Evolutionary conservation across 1,284 basidiomycete genomes (phyloP).

Genomic region (Leccinum subrobustum): DNA sequence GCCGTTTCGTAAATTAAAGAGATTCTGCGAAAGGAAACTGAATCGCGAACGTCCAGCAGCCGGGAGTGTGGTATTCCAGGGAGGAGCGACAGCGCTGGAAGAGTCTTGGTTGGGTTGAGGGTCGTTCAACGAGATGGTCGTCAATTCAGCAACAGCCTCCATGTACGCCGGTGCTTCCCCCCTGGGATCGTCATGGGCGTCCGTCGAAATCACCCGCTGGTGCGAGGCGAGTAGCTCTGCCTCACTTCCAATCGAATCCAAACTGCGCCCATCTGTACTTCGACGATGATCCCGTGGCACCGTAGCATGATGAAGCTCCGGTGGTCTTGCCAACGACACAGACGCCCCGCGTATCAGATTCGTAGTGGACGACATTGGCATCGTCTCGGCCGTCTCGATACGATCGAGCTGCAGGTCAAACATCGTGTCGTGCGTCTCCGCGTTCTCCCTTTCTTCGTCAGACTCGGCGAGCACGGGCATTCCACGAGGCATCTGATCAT

Average conservation of each 20-base stretch:
- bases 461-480: slow-evolving; percentile 38
- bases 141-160: slow-evolving; percentile 44
- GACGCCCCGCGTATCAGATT: slow-evolving; percentile 21
- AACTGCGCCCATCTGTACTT: slow-evolving; percentile 20
- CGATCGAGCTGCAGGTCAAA: slow-evolving; percentile 23
- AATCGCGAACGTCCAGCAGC: slow-evolving; percentile 21
- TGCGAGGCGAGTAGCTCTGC: slow-evolving; percentile 26
- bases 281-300: slow-evolving; percentile 2
- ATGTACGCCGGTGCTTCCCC: slow-evolving; percentile 67
- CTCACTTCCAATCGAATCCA: slow-evolving; percentile 25
- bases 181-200: slow-evolving; percentile 35
- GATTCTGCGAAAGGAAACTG: slow-evolving; percentile 27
- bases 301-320: slow-evolving; percentile 14
- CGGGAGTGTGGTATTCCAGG: not conserved
- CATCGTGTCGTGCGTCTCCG: slow-evolving; percentile 3
- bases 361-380: slow-evolving; percentile 22
- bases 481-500: slow-evolving; percentile 25
- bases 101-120: slow-evolving; percentile 2
- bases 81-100: not conserved
- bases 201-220: slow-evolving; percentile 22
- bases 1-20: slow-evolving; percentile 14
- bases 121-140: slow-evolving; percentile 12
- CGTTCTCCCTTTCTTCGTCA: slow-evolving; percentile 23
- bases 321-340: slow-evolving; percentile 14
- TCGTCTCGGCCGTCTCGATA: slow-evolving; percentile 27